Evolutionary conservation across 1,284 basidiomycete species (phyloP).

Genomic region (Trichosporon asahii): DNA sequence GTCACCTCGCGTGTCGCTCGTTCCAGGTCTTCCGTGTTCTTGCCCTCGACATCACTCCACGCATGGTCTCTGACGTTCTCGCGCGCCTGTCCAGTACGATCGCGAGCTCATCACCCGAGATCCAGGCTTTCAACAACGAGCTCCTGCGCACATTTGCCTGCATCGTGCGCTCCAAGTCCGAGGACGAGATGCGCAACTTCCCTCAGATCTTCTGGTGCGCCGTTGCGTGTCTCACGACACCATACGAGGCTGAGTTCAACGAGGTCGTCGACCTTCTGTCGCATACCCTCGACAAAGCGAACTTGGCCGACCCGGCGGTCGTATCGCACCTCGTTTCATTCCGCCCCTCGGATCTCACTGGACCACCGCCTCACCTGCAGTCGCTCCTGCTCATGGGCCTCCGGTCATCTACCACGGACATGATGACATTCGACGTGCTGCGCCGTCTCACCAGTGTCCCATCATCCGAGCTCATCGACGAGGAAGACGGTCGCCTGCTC

Average conservation of each 20-base stretch:
- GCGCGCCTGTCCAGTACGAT: conserved; percentile 82
- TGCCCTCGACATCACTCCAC: conserved; percentile 66
- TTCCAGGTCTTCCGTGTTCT: conserved; percentile 85
- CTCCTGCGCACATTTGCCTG: conserved; percentile 73
- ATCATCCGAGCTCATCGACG: conserved; percentile 68
- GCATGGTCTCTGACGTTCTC: conserved; percentile 74
- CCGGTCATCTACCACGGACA: conserved; percentile 70
- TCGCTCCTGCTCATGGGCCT: conserved; percentile 73
- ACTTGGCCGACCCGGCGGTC: conserved; percentile 66
- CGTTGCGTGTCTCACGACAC: conserved; percentile 75
- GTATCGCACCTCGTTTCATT: conserved; percentile 64
- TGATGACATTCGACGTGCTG: conserved; percentile 67
- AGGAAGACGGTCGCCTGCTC: conserved; percentile 67
- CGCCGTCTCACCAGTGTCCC: conserved; percentile 63
- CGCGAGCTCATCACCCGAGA: conserved; percentile 64
- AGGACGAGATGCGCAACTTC: conserved; percentile 60
- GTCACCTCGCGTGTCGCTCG: conserved; percentile 81
- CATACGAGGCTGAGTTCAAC: conserved; percentile 75
- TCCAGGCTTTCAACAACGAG: conserved; percentile 79
- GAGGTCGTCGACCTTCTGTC: conserved; percentile 68
- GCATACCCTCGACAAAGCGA: conserved; percentile 66
- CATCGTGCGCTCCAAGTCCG: conserved; percentile 61
- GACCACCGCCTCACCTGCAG: conserved; percentile 65
- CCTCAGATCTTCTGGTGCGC: conserved; percentile 87
- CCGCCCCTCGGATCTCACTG: conserved; percentile 69